Base-by-base conservation (phyloP, 2,329 filamentous ascomycete species). In the Zalaria obscura region DNA sequence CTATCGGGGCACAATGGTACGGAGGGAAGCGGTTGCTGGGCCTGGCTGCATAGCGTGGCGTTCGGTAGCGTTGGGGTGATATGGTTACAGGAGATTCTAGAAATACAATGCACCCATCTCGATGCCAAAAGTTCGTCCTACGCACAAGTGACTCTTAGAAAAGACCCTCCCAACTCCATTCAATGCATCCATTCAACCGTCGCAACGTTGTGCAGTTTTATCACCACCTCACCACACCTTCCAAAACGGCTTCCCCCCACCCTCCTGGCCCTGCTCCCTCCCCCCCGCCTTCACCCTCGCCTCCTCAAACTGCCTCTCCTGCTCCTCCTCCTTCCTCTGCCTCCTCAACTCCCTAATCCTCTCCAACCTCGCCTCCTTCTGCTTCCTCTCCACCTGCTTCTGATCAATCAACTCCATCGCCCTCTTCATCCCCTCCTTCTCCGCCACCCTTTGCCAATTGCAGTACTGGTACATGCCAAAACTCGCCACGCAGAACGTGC, bases 391-490 rank as follows among this genome's bases (percentile, higher is more conserved):
- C 4, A 71, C 68, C 54, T 83, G 78, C 60, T 87, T 78, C 52
- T 75, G 69, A 55, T 82, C 78, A 60, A 89, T 80, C 44, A 91
- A 75, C 56, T 93, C 85, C 42, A 93, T 80, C 3, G 83, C 83
- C 49, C 86, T 71, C 59, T 83, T 82, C 78, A 98, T 89, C 47
- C 85, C 82, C 47, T 79, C 76, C 52, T 80, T 75, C 62, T 96
- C 89, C 46, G 80, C 71, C 38, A 75, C 69, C 45, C 87, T 72
- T 47, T 75, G 73, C 50, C 78, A 79, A 55, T 87, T 78, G 64
- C 89, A 96, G 55, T 82, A 86, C 62, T 95, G 85, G 63, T 87
- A 91, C 39, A 80, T 80, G 27, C 72, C 70, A 37, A 82, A 67
- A n/a, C 82, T 79, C 5, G 73, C 74, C 18, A 81, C 57, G 25